Conservation (phyloP, 345 rosid species). For the Citrus glauca region DNA sequence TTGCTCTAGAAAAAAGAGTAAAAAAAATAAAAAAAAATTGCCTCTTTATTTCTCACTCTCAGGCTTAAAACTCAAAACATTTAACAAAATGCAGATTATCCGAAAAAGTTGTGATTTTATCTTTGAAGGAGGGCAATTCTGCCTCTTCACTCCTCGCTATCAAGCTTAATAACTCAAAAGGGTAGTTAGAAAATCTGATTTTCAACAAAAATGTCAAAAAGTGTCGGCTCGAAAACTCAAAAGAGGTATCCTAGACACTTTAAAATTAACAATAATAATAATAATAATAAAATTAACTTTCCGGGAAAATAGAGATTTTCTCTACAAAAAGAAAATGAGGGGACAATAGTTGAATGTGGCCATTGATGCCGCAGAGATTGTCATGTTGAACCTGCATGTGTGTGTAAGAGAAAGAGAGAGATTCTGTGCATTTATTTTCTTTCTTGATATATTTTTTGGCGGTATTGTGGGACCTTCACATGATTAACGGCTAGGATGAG, state of each 20-base stretch:
- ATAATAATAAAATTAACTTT: background rate
- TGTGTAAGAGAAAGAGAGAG: background rate
- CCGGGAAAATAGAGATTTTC: background rate
- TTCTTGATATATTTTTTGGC: background rate
- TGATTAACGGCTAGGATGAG: slow-evolving; percentile 5
- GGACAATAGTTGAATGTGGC: background rate
- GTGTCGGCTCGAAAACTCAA: background rate
- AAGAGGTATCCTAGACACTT: background rate
- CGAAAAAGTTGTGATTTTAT: no score
- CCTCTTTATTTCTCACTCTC: no score
- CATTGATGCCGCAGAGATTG: background rate
- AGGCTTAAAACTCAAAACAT: no score
- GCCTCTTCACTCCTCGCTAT: slow-evolving; percentile 15
- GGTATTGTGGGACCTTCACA: background rate
- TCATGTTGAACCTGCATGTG: background rate
- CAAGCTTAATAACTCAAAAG: slow-evolving; percentile 2
- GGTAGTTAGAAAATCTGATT: background rate
- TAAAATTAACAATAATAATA: no score
- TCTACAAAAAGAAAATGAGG: background rate
- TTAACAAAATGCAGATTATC: no score
- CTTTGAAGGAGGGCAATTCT: background rate
- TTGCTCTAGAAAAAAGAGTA: no score
- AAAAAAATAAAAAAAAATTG: no score
- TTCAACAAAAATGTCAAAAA: background rate
- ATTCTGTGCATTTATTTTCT: background rate